Evolutionary conservation across 176 grass and related monocot species (phyloP).

Genomic region (Carex scoparia): DNA sequence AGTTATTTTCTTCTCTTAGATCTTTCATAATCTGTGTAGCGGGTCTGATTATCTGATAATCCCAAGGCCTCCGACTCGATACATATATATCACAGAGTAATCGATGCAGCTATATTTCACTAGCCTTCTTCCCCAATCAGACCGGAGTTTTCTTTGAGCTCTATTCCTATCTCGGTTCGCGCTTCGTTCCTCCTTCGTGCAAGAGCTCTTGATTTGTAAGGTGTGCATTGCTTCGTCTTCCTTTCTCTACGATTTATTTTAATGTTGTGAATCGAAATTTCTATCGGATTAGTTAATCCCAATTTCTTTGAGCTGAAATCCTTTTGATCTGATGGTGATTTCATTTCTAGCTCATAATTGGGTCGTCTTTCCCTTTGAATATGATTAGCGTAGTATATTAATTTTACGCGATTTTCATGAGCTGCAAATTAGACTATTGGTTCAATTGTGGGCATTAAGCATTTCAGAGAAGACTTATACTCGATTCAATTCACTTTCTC

Average conservation of each 20-base stretch:
- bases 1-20: neutral
- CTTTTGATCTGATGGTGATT: neutral
- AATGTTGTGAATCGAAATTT: neutral
- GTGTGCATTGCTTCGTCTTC: neutral
- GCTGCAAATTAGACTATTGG: neutral
- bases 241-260: neutral
- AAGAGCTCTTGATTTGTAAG: neutral
- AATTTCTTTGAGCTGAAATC: neutral
- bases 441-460: neutral
- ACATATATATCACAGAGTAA: neutral
- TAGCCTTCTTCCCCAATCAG: slow-evolving; percentile 4
- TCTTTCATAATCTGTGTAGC: neutral
- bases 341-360: neutral
- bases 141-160: neutral
- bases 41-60: neutral
- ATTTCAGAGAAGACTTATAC: neutral
- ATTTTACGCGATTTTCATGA: neutral
- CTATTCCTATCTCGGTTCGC: neutral
- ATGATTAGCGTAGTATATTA: neutral
- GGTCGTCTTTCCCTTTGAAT: neutral
- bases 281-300: neutral
- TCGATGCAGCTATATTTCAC: neutral
- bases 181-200: neutral
- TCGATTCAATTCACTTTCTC: neutral
- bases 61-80: neutral